A percentile compares a stretch with the other conserved stretches of the same genome.
Conservation (phyloP, 2,329 filamentous ascomycete species). For the Dothiorella sarmentorum region DNA sequence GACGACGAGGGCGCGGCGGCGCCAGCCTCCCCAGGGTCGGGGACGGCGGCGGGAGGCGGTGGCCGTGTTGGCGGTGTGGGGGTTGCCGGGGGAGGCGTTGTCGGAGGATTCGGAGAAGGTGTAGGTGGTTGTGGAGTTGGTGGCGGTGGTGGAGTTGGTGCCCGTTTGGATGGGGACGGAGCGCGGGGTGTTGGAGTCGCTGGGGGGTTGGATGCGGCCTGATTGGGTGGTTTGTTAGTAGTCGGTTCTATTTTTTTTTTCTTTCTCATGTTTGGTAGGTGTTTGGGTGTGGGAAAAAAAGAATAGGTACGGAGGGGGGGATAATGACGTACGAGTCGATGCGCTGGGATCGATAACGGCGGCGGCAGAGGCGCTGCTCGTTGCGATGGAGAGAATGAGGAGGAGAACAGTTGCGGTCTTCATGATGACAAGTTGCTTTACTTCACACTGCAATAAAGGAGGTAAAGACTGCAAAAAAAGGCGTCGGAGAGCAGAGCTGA, state of each 20-base stretch:
- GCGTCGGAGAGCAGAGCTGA: not conserved
- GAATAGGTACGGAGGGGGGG: not conserved
- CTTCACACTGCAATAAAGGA: not conserved
- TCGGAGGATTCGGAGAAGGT: not conserved
- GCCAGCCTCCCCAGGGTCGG: not conserved
- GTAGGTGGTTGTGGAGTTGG: not conserved
- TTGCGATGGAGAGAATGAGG: constrained; percentile 4
- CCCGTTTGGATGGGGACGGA: not conserved
- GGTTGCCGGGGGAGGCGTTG: not conserved
- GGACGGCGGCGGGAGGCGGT: not conserved
- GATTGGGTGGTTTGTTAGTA: not conserved
- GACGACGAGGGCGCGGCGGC: no score
- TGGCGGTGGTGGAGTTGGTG: not conserved
- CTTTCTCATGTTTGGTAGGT: not conserved
- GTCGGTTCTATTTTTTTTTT: not conserved
- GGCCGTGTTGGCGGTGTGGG: not conserved
- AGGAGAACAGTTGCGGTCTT: not conserved
- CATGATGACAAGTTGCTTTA: not conserved
- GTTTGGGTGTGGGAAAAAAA: not conserved
- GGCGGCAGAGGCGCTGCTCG: not conserved
- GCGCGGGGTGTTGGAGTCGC: not conserved
- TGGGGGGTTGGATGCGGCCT: constrained; percentile 2
- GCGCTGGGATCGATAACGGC: not conserved
- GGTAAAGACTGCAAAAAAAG: not conserved
- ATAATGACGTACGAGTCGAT: not conserved